phyloP scores from a whole-genome alignment of 768 basidiomycete species.

The Xerocomellus chrysenteron region DNA sequence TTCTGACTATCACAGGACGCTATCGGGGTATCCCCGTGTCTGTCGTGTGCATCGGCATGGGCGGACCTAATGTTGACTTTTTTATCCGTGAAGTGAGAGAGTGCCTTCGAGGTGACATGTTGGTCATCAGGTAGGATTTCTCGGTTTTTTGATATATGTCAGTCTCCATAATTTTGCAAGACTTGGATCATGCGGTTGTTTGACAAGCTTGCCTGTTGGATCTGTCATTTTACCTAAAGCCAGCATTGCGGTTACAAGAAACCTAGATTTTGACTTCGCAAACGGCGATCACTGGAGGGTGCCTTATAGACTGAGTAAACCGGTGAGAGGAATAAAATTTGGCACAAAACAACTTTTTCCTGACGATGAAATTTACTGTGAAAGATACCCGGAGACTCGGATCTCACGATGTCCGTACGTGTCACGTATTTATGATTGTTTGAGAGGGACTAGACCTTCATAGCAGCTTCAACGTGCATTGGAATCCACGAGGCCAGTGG shows the following conservation, averaged over 20 bases:
- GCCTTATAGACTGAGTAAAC: conserved; percentile 69
- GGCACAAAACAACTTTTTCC: neutral
- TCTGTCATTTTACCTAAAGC: conserved; percentile 70
- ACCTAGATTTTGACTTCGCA: conserved; percentile 74
- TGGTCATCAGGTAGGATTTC: conserved; percentile 44
- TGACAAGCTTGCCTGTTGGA: conserved; percentile 69
- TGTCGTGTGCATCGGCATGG: conserved; percentile 83
- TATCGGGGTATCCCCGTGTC: conserved; percentile 65
- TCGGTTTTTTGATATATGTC: neutral
- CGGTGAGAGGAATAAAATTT: conserved; percentile 38
- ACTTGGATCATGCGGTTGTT: conserved; percentile 78
- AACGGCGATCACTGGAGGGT: conserved; percentile 37
- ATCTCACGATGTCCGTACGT: conserved; percentile 50
- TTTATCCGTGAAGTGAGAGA: conserved; percentile 81
- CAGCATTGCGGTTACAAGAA: conserved; percentile 67
- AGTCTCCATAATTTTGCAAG: conserved; percentile 35
- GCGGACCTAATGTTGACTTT: conserved; percentile 79
- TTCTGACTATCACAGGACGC: conserved; percentile 67
- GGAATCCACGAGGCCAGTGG: conserved; percentile 43
- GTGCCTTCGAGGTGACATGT: conserved; percentile 61
- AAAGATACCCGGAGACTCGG: conserved; percentile 60
- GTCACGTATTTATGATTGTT: neutral
- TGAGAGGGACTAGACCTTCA: conserved; percentile 4
- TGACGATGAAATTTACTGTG: neutral
- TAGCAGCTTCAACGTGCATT: conserved; percentile 48